Base-by-base conservation (phyloP, 371 early-diverging fungal genomes). In the Mucor lusitanicus region DNA sequence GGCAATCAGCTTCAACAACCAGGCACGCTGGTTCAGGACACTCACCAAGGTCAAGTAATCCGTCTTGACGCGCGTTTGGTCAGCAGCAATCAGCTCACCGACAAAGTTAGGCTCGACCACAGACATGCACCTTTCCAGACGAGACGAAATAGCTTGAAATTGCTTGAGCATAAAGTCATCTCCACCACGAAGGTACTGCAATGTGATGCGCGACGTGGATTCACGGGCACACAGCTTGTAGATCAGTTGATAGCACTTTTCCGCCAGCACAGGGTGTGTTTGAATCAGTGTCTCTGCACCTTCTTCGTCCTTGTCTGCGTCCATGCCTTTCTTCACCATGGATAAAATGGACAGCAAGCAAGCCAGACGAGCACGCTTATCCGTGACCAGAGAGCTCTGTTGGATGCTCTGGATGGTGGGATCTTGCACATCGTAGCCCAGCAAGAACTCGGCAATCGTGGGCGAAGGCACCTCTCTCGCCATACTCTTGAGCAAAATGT, bases 1-100 rank as follows among this genome's bases (percentile, higher is more conserved):
- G 0, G 95, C 93, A n/a, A 93, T 72, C 42, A 87, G 75, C 58
- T 92, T 85, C 80, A 96, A 81, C 17, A 95, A 74, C 96, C 96
- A 96, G 2, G 95, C 87, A 27, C 93, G 90, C 57, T 92, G 92
- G 64, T 94, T 86, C 50, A 95, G 82, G 61, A 87, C 86, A 11
- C 91, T 87, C 23, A 81, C 64, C 28, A 88, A 56, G 9, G 77
- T 79, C 60, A 75, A 68, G 44, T 86, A 82, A 54, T 86, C 83
- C 19, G 73, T 75, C n/a, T 68, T 63, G 59, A 79, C 53, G 4
- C 56, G 53, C 0, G 73, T 68, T 17, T 69, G 62, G 35, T 75
- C 73, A 0, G 60, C 32, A 21, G 40, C 61, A 3, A 68, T 37
- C 23, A 76, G 35, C 1, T 32, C 39, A 13, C 77, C 74, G 1